Percentiles rank a stretch among this genome's conserved stretches.
phyloP scores from a whole-genome alignment of 108 stramenopile species.

The Bacterosira constricta region DNA sequence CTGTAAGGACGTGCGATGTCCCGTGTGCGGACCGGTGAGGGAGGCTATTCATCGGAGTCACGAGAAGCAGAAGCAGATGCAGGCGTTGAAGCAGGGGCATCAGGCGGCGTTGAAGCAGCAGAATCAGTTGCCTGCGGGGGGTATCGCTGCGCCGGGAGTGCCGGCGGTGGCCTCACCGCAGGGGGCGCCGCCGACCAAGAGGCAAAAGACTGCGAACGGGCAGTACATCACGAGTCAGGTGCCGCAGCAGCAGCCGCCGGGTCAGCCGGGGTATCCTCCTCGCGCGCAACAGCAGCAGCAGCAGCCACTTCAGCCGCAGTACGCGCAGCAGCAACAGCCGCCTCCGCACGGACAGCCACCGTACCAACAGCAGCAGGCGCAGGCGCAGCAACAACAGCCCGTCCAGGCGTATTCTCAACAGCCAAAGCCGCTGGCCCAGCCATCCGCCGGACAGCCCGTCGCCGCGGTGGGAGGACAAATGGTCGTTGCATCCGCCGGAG shows the following conservation, averaged over 20 bases:
- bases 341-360: slow-evolving; percentile 9
- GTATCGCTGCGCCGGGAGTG: slow-evolving; percentile 5
- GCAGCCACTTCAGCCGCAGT: slow-evolving; percentile 9
- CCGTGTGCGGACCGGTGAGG: slow-evolving; percentile 97
- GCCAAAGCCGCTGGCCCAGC: slow-evolving; percentile 29
- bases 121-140: slow-evolving; percentile 36
- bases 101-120: slow-evolving; percentile 77
- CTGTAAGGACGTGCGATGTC: slow-evolving; percentile 97
- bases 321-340: slow-evolving; percentile 12
- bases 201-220: slow-evolving; percentile 38
- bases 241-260: slow-evolving; percentile 18
- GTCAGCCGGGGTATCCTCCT: slow-evolving; percentile 2
- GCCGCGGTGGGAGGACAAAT: slow-evolving; percentile 5
- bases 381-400: slow-evolving; percentile 19
- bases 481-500: slow-evolving; percentile 15
- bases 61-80: slow-evolving; percentile 94
- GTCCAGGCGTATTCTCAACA: slow-evolving; percentile 30
- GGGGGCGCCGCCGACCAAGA: slow-evolving; percentile 35
- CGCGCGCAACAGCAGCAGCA: slow-evolving; percentile 25
- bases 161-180: too few species aligned
- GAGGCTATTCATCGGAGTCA: slow-evolving; percentile 97
- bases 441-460: slow-evolving; percentile 2
- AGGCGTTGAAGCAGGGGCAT: slow-evolving; percentile 82
- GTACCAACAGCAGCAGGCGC: slow-evolving; percentile 17
- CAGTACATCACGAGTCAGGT: slow-evolving; percentile 25